Evolutionary conservation across 2,329 filamentous ascomycete genomes (phyloP), one percentile per base, ranked within the genome.

Genomic region (Colletotrichum liriopes): DNA sequence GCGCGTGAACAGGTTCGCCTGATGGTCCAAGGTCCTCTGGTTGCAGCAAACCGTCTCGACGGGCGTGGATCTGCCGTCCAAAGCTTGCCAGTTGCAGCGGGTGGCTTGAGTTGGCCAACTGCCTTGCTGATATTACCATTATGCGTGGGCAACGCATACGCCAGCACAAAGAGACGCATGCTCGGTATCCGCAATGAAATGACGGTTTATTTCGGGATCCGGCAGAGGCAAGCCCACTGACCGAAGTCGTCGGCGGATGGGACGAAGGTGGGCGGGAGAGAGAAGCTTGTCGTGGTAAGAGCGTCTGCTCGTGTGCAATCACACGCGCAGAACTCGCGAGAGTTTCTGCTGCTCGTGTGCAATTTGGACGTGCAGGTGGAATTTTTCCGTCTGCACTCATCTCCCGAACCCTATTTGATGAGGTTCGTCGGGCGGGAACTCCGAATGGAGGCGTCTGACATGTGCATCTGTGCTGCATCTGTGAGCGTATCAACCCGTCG

Each of bases 71-170:
- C 29, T 37, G 35, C 20, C 54, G 35, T 16, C 7, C 41, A 39
- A n/a, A 32, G 65, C 39, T n/a, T 47, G 49, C 20, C 41, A 9
- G 68, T 32, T 26, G 56, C 26, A 58, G 55, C 55, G 56, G 68
- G 58, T 37, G 60, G 60, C 64, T 67, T 43, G 43, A 52, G 49
- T 61, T 35, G 45, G 49, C 9, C 29, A 32, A 37, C 29, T 65
- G 51, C 43, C 56, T 67, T 71, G 55, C 51, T 62, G 64, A 71
- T 62, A 67, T 71, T 71, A 56, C 68, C 39, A 20, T 39, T 51
- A 71, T 67, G 68, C 68, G 52, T 41, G 47, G 32, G 55, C 55
- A 12, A n/a, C 26, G 47, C 55, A 54, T 12, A 45, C 37, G 26
- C 26, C 51, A 58, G 43, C 32, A 14, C 35, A 39, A 14, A 59